Evolutionary conservation across 345 rosid species (phyloP), one percentile per base, ranked within the genome.

Genomic region (Syzygium aromaticum): DNA sequence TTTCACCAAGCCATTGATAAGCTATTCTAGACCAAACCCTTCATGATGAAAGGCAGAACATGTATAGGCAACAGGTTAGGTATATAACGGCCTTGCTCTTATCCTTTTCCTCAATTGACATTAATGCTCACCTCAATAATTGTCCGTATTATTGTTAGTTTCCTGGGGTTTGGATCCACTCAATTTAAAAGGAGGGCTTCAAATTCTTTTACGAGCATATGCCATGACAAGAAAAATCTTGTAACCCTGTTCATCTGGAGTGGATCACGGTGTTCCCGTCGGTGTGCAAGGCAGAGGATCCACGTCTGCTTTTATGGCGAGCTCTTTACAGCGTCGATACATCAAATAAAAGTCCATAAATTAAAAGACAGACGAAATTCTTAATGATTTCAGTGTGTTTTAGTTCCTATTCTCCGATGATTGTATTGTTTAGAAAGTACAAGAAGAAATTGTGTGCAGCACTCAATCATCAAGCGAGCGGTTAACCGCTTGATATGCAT

Each of bases 341-440:
- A 16, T 67, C 23, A 67, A 67, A 67, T 30, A 30, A 67, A 67
- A 67, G 6, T 30, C 43, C 40, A 64, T 30, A 0, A 64, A 64
- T 30, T 23, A 30, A 30, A 16, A 15, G 43, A 43, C 4, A 67
- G 16, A 67, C 43, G 2, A 30, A 67, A 67, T 30, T 67, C 43
- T 11, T 16, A 30, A 16, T 21, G 23, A 67, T 30, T 40, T 64
- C 77, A 16, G 16, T 28, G 23, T 30, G 19, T 30, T 30, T 64
- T 64, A 8, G 0, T 64, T 64, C 19, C 0, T 64, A 0, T 16
- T 64, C 77, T 63, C 21, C 9, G 38, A 2, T 1, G 33, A 13
- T 56, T 56, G n/a, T 54, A 63, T 28, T 1, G 10, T 63, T 63
- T 28, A 19, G 38, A 63, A 28, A 63, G 4, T 28, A 28, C 77